Evolutionary conservation across 805 yeast genomes (phyloP).

Genomic region (Wickerhamomyces chambardii): DNA sequence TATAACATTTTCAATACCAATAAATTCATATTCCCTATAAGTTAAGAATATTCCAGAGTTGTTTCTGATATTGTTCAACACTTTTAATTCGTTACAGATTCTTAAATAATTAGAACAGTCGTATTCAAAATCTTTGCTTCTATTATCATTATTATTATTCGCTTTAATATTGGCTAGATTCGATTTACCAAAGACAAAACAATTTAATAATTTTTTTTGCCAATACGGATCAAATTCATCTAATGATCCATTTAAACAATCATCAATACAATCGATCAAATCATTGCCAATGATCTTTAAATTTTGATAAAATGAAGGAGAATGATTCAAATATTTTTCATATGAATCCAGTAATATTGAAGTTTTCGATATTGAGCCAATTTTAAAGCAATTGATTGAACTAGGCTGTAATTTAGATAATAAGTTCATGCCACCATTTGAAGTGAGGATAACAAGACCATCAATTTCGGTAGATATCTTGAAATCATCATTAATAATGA

Average conservation of each 20-base stretch:
- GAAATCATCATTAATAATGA: conserved; percentile 36
- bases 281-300: conserved; percentile 43
- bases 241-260: conserved; percentile 65
- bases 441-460: conserved; percentile 63
- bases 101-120: conserved; percentile 23
- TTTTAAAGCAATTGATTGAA: conserved; percentile 56
- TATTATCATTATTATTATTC: too few relatives aligned
- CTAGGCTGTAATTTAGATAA: conserved; percentile 51
- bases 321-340: conserved; percentile 51
- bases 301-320: conserved; percentile 79
- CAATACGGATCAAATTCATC: conserved; percentile 70
- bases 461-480: conserved; percentile 47
- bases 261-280: conserved; percentile 52
- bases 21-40: conserved; percentile 33
- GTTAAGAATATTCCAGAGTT: conserved; percentile 67
- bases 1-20: conserved; percentile 53
- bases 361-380: conserved; percentile 80
- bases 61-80: conserved; percentile 67
- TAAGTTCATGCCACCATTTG: conserved; percentile 42
- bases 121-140: too few relatives aligned
- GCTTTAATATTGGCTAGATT: conserved; percentile 11
- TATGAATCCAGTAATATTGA: conserved; percentile 78
- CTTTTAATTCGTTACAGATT: conserved; percentile 52
- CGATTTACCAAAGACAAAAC: conserved; percentile 83
- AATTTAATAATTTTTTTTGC: conserved; percentile 74